A percentile compares a stretch with the other conserved stretches of the same genome.
These are phyloP conservation scores for Trichophyton simii DNA, from an alignment of 2,329 filamentous ascomycete genomes.

Conservation along the genomic window DNA sequence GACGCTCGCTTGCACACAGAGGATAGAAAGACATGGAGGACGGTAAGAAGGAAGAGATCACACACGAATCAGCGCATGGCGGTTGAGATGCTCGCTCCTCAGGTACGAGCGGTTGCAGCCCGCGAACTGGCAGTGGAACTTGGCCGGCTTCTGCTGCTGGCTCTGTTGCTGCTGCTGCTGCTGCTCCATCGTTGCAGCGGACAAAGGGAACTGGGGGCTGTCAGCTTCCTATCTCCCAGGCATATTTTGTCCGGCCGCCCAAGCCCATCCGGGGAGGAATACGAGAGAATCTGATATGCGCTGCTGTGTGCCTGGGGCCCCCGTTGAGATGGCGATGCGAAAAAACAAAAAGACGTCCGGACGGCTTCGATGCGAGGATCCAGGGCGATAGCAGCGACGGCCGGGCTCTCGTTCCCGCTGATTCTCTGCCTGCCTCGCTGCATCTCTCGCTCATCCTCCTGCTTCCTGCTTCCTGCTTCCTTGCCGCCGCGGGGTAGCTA, in stretches of 20 bases:
- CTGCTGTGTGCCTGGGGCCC: background rate
- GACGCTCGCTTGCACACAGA: background rate
- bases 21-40: background rate
- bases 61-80: constrained; percentile 16
- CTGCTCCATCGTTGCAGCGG: background rate
- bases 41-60: background rate
- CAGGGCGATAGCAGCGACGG: background rate
- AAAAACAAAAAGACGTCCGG: background rate
- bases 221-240: background rate
- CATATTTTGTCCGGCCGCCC: background rate
- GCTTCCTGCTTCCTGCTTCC: background rate
- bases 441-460: no score
- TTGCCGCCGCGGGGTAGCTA: background rate
- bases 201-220: background rate
- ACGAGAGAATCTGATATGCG: background rate
- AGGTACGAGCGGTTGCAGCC: constrained; percentile 16
- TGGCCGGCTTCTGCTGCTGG: constrained; percentile 9
- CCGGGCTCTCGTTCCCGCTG: background rate
- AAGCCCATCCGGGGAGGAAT: background rate
- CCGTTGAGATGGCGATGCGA: background rate
- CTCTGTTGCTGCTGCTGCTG: background rate
- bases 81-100: constrained; percentile 16
- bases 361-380: background rate
- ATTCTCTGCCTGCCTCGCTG: no score
- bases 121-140: constrained; percentile 13